Evolutionary conservation across 192 early-diverging fungal genomes (phyloP).

Genomic region (Linnemannia schmuckeri): DNA sequence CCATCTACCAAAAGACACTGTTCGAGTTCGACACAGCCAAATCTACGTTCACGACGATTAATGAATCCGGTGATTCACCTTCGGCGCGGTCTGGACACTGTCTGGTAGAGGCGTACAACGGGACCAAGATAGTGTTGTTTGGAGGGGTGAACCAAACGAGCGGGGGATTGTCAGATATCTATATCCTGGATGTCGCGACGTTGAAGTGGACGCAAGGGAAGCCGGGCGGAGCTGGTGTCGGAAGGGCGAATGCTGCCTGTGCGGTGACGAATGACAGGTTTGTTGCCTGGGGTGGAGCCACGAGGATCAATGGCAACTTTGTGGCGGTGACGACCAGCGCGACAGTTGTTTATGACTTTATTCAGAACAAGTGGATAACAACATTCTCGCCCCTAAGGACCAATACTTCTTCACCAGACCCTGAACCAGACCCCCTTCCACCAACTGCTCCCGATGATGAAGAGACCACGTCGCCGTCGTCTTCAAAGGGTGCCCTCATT

Average conservation of each 20-base stretch:
- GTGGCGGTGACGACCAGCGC: background rate
- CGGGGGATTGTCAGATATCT: slow-evolving; percentile 8
- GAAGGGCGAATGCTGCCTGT: slow-evolving; percentile 15
- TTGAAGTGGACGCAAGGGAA: slow-evolving; percentile 28
- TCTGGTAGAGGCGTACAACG: slow-evolving; percentile 3
- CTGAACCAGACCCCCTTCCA: background rate
- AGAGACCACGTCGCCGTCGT: background rate
- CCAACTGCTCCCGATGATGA: background rate
- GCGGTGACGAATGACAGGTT: slow-evolving; percentile 16
- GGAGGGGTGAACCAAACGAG: slow-evolving; percentile 2
- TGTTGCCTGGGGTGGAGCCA: slow-evolving; percentile 34
- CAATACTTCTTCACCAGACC: background rate
- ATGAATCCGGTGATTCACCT: background rate
- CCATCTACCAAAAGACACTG: background rate
- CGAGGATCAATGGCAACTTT: background rate
- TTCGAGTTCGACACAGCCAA: background rate
- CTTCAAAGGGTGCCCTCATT: background rate
- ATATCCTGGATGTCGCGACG: slow-evolving; percentile 17
- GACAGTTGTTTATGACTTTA: background rate
- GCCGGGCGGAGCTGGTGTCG: background rate
- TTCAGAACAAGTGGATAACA: background rate
- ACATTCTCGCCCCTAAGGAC: background rate
- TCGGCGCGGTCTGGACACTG: background rate
- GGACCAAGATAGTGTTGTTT: slow-evolving; percentile 32
- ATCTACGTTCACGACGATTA: background rate